Evolutionary conservation across 2,329 filamentous ascomycete genomes (phyloP).

Genomic region (Fusarium odoratissimum): DNA sequence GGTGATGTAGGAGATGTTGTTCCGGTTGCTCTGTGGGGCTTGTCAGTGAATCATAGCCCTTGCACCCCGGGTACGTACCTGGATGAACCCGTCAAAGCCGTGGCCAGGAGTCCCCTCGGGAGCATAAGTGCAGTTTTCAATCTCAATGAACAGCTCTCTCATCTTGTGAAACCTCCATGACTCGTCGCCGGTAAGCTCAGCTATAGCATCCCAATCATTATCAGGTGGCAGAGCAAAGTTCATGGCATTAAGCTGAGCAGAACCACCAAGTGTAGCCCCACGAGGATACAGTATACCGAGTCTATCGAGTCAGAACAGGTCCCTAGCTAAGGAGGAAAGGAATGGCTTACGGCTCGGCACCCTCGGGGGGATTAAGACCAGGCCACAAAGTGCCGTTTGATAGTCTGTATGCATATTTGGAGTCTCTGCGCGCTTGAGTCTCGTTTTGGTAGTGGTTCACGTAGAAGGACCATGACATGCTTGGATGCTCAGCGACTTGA

Average conservation of each 20-base stretch:
- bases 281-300: slow-evolving; percentile 38
- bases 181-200: slow-evolving; percentile 55
- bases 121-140: slow-evolving; percentile 58
- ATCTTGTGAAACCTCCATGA: slow-evolving; percentile 56
- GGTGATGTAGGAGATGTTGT: slow-evolving; percentile 34
- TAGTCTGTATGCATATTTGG: slow-evolving; percentile 36
- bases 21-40: slow-evolving; percentile 28
- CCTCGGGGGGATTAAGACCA: slow-evolving; percentile 50
- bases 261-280: slow-evolving; percentile 34
- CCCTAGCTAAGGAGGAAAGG: accelerated
- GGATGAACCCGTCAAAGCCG: slow-evolving; percentile 55
- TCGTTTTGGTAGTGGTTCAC: slow-evolving; percentile 65
- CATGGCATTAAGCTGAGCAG: slow-evolving; percentile 35
- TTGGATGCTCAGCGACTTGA: slow-evolving; percentile 16
- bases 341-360: slow-evolving; percentile 24
- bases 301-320: accelerated
- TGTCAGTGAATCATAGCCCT: neutral
- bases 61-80: slow-evolving; percentile 7
- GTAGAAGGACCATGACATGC: slow-evolving; percentile 66
- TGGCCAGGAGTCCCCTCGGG: slow-evolving; percentile 51
- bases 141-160: slow-evolving; percentile 52
- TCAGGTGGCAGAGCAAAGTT: slow-evolving; percentile 34
- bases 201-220: slow-evolving; percentile 49
- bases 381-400: slow-evolving; percentile 32
- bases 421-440: slow-evolving; percentile 33